Percentiles rank a stretch among this genome's conserved stretches.
Evolutionary conservation across 306 rosid genomes (phyloP).

Genomic region (Datisca glomerata): DNA sequence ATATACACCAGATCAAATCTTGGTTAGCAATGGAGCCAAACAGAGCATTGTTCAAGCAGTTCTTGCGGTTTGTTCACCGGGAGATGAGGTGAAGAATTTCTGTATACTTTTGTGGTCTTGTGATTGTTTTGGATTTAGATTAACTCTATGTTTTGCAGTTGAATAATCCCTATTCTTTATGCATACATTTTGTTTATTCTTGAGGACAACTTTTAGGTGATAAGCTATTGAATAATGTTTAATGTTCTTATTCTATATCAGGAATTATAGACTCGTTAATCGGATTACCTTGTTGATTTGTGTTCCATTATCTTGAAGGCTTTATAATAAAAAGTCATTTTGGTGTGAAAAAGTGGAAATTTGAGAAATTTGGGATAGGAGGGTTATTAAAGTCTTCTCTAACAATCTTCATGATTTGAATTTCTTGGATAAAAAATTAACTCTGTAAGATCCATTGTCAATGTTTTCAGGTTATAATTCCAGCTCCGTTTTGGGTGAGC

Average conservation of each 20-base stretch:
- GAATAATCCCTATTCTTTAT: not conserved
- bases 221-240: constrained; percentile 4
- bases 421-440: too few species aligned
- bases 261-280: too few species aligned
- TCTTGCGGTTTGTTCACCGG: constrained; percentile 81
- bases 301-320: too few species aligned
- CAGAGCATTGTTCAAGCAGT: constrained; percentile 75
- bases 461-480: constrained; percentile 65
- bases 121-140: not conserved
- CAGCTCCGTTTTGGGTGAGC: constrained; percentile 95
- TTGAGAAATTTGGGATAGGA: too few species aligned
- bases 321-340: too few species aligned
- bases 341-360: too few species aligned
- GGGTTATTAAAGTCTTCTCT: too few species aligned
- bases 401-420: too few species aligned
- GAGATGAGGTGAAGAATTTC: constrained; percentile 54
- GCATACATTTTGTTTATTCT: not conserved
- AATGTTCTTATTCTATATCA: too few species aligned
- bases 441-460: too few species aligned
- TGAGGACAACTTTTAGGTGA: not conserved
- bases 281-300: too few species aligned
- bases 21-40: constrained; percentile 94
- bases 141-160: too few species aligned
- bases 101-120: not conserved
- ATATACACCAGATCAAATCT: constrained; percentile 68